Percentiles rank a stretch among this genome's conserved stretches.
phyloP scores from a whole-genome alignment of 2,329 filamentous ascomycete genomes.

The Teratosphaeria pseudoeucalypti region DNA sequence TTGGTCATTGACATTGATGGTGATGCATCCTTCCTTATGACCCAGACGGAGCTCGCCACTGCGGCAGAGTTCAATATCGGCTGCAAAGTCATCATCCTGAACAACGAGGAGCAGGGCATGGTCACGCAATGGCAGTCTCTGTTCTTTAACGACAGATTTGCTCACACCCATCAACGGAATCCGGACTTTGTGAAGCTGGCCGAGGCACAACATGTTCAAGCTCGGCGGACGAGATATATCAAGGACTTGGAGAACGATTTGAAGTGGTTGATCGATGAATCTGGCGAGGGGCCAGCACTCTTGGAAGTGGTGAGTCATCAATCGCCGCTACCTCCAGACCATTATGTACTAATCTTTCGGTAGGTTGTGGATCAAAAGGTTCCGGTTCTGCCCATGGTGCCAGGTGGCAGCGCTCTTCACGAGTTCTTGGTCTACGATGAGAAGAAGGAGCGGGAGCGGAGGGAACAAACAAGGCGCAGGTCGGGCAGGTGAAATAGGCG shows the following conservation, averaged over 20 bases:
- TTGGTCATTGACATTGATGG: conserved; percentile 94
- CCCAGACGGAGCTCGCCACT: conserved; percentile 85
- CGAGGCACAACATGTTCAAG: conserved; percentile 81
- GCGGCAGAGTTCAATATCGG: conserved; percentile 94
- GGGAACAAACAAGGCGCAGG: conserved; percentile 26
- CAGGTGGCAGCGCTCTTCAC: conserved; percentile 73
- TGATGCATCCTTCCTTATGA: conserved; percentile 99
- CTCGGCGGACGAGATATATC: conserved; percentile 59
- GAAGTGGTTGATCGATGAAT: conserved; percentile 69
- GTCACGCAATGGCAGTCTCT: conserved; percentile 97
- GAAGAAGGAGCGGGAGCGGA: conserved; percentile 38
- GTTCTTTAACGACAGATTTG: conserved; percentile 89
- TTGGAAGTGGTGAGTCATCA: conserved; percentile 54
- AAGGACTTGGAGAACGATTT: conserved; percentile 68
- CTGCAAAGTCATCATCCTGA: conserved; percentile 86
- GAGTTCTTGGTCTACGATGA: conserved; percentile 87
- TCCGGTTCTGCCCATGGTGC: conserved; percentile 96
- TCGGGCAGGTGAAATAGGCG: conserved; percentile 23
- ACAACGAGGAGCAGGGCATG: conserved; percentile 98
- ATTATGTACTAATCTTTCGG: not conserved
- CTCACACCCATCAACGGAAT: conserved; percentile 88
- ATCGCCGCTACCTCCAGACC: not conserved
- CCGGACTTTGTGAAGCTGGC: conserved; percentile 92
- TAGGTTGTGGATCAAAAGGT: conserved; percentile 72
- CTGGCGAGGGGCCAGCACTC: conserved; percentile 76